These are phyloP conservation scores for Sugiyamaella paludigena DNA, from an alignment of 1,139 yeast species.

Conservation along the genomic window DNA sequence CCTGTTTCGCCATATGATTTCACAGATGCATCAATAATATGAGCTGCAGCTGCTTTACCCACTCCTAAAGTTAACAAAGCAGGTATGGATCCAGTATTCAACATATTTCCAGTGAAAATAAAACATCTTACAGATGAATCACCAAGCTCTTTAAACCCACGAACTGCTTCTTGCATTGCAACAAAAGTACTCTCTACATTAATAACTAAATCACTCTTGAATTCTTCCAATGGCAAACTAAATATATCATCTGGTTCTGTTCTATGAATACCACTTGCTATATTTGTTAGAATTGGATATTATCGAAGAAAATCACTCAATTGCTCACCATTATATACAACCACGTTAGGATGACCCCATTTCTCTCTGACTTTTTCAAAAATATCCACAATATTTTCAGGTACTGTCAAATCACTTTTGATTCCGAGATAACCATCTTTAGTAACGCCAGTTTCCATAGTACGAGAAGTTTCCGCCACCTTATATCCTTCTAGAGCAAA, in stretches of 20 bases:
- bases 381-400: not conserved
- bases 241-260: not conserved
- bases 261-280: not conserved
- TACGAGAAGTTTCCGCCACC: slow-evolving; percentile 1
- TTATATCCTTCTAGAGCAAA: slow-evolving; percentile 1
- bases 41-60: slow-evolving; percentile 1
- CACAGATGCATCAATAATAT: not conserved
- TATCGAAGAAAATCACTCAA: not conserved
- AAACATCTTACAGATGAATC: not conserved
- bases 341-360: slow-evolving; percentile 1
- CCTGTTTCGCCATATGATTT: not conserved
- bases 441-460: too few relatives aligned
- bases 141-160: not conserved
- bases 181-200: not conserved
- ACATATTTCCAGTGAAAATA: slow-evolving; percentile 1
- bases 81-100: slow-evolving; percentile 2
- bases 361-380: not conserved
- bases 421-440: not conserved
- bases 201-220: not conserved
- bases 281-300: not conserved
- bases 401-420: not conserved
- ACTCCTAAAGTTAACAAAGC: not conserved
- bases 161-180: not conserved
- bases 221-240: not conserved
- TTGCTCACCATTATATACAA: not conserved